phyloP scores from a whole-genome alignment of 108 stramenopile genomes.

The Nannochloropsis oceanica region DNA sequence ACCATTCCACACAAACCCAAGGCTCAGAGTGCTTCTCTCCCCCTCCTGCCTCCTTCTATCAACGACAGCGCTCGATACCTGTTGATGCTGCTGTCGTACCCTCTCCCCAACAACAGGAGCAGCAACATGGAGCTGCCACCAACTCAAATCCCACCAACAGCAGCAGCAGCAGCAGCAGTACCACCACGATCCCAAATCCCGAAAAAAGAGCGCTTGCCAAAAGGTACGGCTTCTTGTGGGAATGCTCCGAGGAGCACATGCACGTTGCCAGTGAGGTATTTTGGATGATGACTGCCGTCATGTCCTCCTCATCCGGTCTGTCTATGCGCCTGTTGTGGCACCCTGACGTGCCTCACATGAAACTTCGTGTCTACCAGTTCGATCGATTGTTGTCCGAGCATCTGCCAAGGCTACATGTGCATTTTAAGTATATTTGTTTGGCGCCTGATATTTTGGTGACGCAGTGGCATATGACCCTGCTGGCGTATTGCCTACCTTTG shows the following conservation, averaged over 20 bases:
- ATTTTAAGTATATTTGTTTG: conserved; percentile 13
- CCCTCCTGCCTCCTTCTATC: not conserved
- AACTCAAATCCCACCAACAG: not conserved
- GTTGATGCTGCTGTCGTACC: too few relatives aligned
- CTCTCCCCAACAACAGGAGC: too few relatives aligned
- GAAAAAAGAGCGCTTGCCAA: not conserved
- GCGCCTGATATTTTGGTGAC: conserved; percentile 26
- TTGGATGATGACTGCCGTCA: conserved; percentile 19
- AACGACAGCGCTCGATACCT: too few relatives aligned
- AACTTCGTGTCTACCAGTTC: conserved; percentile 32
- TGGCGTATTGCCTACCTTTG: conserved; percentile 14
- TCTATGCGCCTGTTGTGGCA: conserved; percentile 23
- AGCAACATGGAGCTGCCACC: too few relatives aligned
- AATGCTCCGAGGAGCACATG: not conserved
- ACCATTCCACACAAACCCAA: not conserved
- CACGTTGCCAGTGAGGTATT: conserved; percentile 12
- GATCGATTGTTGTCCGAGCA: conserved; percentile 23
- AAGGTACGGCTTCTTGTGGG: not conserved
- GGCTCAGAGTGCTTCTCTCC: not conserved
- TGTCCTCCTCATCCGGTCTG: not conserved
- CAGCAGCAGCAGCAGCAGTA: not conserved
- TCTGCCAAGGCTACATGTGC: conserved; percentile 22
- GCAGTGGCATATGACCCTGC: conserved; percentile 29
- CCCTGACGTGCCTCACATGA: conserved; percentile 13
- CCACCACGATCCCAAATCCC: not conserved